phyloP scores from a whole-genome alignment of 2,329 filamentous ascomycete genomes.

The Trichoderma asperellum region DNA sequence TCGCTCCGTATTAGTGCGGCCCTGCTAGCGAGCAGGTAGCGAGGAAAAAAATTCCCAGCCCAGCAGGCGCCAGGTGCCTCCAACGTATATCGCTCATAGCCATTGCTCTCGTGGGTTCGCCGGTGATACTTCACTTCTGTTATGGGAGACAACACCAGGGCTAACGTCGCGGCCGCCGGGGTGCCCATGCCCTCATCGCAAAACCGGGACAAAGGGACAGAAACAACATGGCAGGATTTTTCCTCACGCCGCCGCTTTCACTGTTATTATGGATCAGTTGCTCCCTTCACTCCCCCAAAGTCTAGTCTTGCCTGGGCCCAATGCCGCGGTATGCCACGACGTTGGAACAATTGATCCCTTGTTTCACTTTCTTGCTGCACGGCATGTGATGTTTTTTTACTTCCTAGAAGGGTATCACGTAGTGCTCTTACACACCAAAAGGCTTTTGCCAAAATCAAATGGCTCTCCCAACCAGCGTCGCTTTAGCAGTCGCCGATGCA shows the following conservation, averaged over 20 bases:
- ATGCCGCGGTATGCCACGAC: conserved; percentile 12
- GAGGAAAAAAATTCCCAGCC: conserved; percentile 20
- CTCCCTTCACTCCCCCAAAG: conserved; percentile 11
- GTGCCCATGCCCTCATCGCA: conserved; percentile 15
- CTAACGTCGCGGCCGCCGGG: conserved; percentile 25
- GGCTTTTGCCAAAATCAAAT: not conserved
- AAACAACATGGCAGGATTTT: not conserved
- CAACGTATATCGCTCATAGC: conserved; percentile 32
- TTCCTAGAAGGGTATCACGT: conserved; percentile 19
- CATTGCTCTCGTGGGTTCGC: conserved; percentile 18
- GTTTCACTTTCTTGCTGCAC: not conserved
- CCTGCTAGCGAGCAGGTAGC: not conserved
- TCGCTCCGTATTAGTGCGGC: conserved; percentile 25
- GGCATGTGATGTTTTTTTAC: conserved; percentile 21
- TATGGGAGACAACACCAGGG: conserved; percentile 28
- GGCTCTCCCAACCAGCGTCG: not conserved
- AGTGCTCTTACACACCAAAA: not conserved
- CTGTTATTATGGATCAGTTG: conserved; percentile 14
- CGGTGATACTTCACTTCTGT: conserved; percentile 27
- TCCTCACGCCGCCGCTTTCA: conserved; percentile 17
- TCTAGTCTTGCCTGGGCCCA: conserved; percentile 16
- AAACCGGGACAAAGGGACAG: not conserved
- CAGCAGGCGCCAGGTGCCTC: conserved; percentile 29
- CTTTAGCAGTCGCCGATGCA: not conserved
- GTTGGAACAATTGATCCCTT: not conserved